Evolutionary conservation across 2,329 filamentous ascomycete species (phyloP), one percentile per base, ranked within the genome.

Genomic region (Westerdykella aurantiaca): DNA sequence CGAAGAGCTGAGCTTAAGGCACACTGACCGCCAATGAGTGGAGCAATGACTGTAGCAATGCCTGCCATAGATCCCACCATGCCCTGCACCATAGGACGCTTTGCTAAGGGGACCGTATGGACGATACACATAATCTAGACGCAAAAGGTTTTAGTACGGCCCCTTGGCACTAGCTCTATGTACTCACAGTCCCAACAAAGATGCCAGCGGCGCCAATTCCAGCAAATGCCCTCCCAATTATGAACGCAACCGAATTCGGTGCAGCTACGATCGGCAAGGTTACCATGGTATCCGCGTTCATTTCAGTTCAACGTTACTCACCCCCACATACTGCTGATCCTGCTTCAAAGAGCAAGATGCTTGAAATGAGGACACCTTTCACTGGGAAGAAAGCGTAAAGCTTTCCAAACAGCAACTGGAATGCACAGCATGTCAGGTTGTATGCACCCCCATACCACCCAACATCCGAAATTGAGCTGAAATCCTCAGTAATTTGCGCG

Each of bases 201-300:
- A 75, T 67, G 12, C 72, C 74, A n/a, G 71, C 72, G 3, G 64
- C 62, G 1, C 73, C 73, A 0, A 74, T 47, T 9, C 74, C 74
- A 12, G 72, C 64, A n/a, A 77, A 57, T 0, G 71, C 72, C 38
- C 74, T 60, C 0, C 74, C 74, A 21, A 74, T 53, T 42, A 77
- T 74, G 21, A 77, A 56, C 6, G 69, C 66, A 4, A 46, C 57
- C 12, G 68, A 72, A 38, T 60, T 71, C 1, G 71, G 71, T 6
- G 55, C 57, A 3, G 73, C 71, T 5, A 37, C 6, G 18, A 21
- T 21, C 6, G 71, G 57, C 31, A 68, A 39, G 12, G 53, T 61
- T 2, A 68, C 69, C 7, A 69, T 12, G 18, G 18, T 21, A 6
- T 21, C 6, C 18, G 18, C 4, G 18, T 21, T 3, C 18, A 21